phyloP scores from a whole-genome alignment of 2,329 filamentous ascomycete genomes.

The Pseudopithomyces chartarum region DNA sequence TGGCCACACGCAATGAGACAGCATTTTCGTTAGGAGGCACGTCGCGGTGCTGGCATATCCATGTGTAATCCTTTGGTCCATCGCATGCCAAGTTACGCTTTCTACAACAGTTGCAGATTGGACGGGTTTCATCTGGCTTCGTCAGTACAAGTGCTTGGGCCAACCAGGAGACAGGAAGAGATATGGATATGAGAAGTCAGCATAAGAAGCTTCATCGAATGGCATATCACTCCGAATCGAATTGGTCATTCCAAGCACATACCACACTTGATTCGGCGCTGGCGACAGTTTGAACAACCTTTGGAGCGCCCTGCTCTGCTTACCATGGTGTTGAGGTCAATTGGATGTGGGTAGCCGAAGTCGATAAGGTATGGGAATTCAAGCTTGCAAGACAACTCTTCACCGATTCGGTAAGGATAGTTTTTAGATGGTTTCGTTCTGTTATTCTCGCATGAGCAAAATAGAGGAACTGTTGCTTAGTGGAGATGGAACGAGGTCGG shows the following conservation, averaged over 20 bases:
- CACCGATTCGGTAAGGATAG: no score
- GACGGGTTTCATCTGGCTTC: neutral
- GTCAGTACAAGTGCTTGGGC: neutral
- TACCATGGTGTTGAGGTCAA: neutral
- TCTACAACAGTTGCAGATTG: constrained; percentile 5
- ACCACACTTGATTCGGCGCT: constrained; percentile 4
- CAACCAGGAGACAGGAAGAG: no score
- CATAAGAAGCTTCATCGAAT: no score
- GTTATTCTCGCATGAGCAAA: neutral
- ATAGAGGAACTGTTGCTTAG: neutral
- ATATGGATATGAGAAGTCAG: no score
- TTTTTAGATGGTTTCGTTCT: no score
- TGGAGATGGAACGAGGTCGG: neutral
- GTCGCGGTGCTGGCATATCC: neutral
- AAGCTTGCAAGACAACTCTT: no score
- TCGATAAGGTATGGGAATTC: no score
- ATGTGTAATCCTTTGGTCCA: constrained; percentile 3
- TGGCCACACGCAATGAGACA: neutral
- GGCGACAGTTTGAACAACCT: constrained; percentile 5
- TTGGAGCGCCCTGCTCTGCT: constrained; percentile 8
- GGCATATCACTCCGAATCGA: neutral
- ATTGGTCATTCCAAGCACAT: neutral
- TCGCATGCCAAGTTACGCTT: constrained; percentile 1
- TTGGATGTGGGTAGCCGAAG: neutral
- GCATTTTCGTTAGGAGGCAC: neutral